A percentile compares a stretch with the other conserved stretches of the same genome.
Evolutionary conservation across 495 filamentous ascomycete species (phyloP).

Genomic region (Hyaloscypha variabilis): DNA sequence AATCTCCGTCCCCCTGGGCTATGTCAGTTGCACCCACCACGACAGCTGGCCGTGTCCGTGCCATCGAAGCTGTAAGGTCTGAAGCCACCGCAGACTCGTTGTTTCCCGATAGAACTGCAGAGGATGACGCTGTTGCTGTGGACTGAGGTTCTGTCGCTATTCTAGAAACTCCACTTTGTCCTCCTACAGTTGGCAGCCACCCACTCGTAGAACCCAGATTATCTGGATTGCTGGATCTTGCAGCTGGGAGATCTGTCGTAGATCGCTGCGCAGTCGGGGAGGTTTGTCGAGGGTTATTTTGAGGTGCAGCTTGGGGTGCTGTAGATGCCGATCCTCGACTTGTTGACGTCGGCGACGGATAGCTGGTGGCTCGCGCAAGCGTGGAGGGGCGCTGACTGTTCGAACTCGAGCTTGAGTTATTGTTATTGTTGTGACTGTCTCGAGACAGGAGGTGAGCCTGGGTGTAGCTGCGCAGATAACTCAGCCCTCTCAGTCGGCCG

Average conservation of each 20-base stretch:
- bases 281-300: constrained; percentile 32
- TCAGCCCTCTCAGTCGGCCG: constrained; percentile 70
- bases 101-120: constrained; percentile 26
- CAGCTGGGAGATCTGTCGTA: constrained; percentile 13
- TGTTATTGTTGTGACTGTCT: constrained; percentile 41
- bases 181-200: constrained; percentile 45
- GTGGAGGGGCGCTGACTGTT: constrained; percentile 31
- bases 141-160: constrained; percentile 35
- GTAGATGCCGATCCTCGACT: constrained; percentile 41
- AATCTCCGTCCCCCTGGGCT: constrained; percentile 12
- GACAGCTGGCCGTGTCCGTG: constrained; percentile 30
- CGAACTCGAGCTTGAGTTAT: constrained; percentile 35
- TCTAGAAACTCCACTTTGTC: constrained; percentile 40
- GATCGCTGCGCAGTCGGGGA: constrained; percentile 31
- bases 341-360: constrained; percentile 36
- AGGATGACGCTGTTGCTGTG: constrained; percentile 26
- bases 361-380: constrained; percentile 29
- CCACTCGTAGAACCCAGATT: constrained; percentile 33
- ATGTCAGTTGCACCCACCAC: constrained; percentile 22
- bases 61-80: constrained; percentile 28
- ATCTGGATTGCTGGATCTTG: constrained; percentile 18
- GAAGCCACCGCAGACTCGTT: constrained; percentile 8
- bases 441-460: constrained; percentile 63
- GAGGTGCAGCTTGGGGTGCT: constrained; percentile 19
- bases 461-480: constrained; percentile 73